Evolutionary conservation across 2,329 filamentous ascomycete genomes (phyloP).

Genomic region (Aspergillus sp.): DNA sequence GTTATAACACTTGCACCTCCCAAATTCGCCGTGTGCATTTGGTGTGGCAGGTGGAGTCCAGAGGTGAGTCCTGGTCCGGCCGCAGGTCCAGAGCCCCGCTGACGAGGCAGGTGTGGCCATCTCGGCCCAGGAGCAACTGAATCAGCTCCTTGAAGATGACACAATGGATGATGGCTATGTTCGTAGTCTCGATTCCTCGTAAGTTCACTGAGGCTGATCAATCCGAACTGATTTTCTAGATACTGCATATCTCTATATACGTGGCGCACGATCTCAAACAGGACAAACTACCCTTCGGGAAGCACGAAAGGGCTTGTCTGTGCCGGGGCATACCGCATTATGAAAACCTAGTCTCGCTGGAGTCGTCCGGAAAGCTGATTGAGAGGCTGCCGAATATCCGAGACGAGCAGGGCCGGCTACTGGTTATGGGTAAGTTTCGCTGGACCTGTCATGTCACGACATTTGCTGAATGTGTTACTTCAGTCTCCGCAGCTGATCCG

Average conservation of each 20-base stretch:
- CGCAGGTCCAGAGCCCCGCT: too few species aligned
- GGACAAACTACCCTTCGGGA: conserved; percentile 17
- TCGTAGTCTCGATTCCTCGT: conserved; percentile 1
- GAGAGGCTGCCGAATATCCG: conserved; percentile 20
- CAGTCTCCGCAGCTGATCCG: conserved; percentile 17
- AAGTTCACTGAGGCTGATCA: background rate
- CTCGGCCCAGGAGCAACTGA: conserved; percentile 17
- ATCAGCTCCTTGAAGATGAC: conserved; percentile 21
- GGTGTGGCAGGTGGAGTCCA: conserved; percentile 32
- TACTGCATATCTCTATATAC: conserved; percentile 28
- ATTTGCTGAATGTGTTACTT: conserved; percentile 7
- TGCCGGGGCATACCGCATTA: conserved; percentile 23
- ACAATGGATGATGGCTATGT: conserved; percentile 27
- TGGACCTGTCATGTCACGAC: background rate
- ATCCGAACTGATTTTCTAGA: conserved; percentile 1
- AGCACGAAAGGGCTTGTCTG: conserved; percentile 22
- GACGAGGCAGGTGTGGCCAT: background rate
- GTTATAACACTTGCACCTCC: conserved; percentile 31
- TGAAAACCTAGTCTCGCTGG: conserved; percentile 21
- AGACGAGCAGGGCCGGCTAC: conserved; percentile 19
- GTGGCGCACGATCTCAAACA: conserved; percentile 18
- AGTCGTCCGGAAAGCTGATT: conserved; percentile 23
- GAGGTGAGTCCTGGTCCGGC: conserved; percentile 6
- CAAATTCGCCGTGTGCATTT: conserved; percentile 31
- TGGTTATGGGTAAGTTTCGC: conserved; percentile 22